Evolutionary conservation across 768 basidiomycete genomes (phyloP).

Genomic region (Boletus sp.): DNA sequence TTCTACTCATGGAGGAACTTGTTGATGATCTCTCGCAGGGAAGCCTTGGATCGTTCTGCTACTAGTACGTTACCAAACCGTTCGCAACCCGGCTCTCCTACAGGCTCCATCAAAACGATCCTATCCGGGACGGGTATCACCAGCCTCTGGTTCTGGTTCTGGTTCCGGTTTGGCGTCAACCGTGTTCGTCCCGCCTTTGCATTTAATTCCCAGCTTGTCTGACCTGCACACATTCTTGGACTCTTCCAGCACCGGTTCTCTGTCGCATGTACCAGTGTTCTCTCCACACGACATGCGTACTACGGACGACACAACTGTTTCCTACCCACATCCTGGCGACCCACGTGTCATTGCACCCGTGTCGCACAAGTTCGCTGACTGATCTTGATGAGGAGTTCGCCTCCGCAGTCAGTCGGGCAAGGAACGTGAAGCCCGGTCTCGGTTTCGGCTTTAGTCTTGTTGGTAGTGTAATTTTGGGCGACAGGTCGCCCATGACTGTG

Average conservation of each 20-base stretch:
- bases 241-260: too few species aligned
- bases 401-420: conserved; percentile 41
- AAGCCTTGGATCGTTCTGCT: conserved; percentile 70
- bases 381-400: conserved; percentile 67
- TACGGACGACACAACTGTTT: conserved; percentile 71
- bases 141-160: conserved; percentile 33
- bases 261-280: conserved; percentile 46
- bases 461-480: conserved; percentile 42
- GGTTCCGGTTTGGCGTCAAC: conserved; percentile 64
- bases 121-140: conserved; percentile 49
- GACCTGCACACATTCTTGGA: conserved; percentile 45
- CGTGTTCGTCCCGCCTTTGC: conserved; percentile 74
- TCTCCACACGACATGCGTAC: conserved; percentile 63
- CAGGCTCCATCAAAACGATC: conserved; percentile 68
- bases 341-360: conserved; percentile 65
- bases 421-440: conserved; percentile 41
- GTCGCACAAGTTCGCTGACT: conserved; percentile 71
- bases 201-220: conserved; percentile 70
- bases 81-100: conserved; percentile 45
- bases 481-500: conserved; percentile 64
- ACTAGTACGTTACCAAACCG: conserved; percentile 48
- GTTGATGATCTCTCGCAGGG: conserved; percentile 49
- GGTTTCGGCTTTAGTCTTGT: conserved; percentile 44
- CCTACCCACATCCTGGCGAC: conserved; percentile 71
- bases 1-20: background rate